Evolutionary conservation across 169 alveolate genomes (phyloP), one percentile per base, ranked within the genome.

Genomic region (Cryptosporidium bovis): DNA sequence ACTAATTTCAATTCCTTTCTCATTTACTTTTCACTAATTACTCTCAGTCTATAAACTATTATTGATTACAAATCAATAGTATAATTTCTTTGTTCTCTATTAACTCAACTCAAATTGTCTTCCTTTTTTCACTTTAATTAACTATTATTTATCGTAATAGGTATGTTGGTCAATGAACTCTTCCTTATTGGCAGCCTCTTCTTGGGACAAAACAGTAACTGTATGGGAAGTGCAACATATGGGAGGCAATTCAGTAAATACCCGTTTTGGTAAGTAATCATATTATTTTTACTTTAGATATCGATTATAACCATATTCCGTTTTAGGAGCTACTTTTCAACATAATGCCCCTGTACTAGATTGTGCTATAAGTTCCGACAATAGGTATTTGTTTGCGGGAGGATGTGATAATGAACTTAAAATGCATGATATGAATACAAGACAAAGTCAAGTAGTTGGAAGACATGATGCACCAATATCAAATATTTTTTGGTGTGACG

Each of bases 351-450:
- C 94, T 3, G 94, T 91, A 29, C 64, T 91, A 60, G 91, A 89
- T 64, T 87, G 92, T 46, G 90, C 82, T 34, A 89, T 91, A 50
- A 82, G 91, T 51, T 89, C 84, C 16, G 94, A 91, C 51, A 90
- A 91, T 27, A 83, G 91, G 53, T 89, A 84, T n/a, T 65, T 91
- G 31, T 87, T 91, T 66, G 67, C 91, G 31, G 94, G 92, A 13
- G 94, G 94, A 64, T 91, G 94, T 31, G 94, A 91, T 67, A 91
- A 91, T 82, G 90, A 91, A 87, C 84, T 82, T 6, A 36, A 77
- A 33, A 56, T 51, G 83, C 85, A 69, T 27, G 82, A 82, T 40
- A 83, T 83, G 64, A 82, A 51, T 16, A 56, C 91, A 44, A 64
- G 84, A 53, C 84, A 82, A 36, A 82, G 84, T 40, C 91, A 83